phyloP scores from a whole-genome alignment of 108 stramenopile species.

The Schizochytrium sp. region DNA sequence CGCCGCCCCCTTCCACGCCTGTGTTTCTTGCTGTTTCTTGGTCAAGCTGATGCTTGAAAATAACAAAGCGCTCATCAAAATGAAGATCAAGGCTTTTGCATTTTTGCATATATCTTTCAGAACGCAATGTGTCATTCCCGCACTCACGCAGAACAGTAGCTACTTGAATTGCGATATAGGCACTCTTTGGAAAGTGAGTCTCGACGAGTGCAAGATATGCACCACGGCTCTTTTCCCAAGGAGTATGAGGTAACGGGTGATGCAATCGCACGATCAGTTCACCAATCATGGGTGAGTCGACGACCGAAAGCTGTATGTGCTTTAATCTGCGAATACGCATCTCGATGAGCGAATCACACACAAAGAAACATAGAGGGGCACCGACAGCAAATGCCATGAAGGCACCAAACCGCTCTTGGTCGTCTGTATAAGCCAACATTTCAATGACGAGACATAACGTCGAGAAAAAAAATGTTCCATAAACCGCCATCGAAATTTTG shows the following conservation, averaged over 20 bases:
- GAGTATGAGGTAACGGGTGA: background rate
- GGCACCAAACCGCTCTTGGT: background rate
- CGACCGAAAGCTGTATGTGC: background rate
- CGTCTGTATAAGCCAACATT: background rate
- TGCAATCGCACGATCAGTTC: background rate
- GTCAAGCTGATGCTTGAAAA: slow-evolving; percentile 37
- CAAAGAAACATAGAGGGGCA: background rate
- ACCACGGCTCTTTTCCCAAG: slow-evolving; percentile 10
- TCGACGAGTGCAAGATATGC: background rate
- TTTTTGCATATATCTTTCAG: background rate
- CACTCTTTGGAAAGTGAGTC: background rate
- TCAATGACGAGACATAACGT: slow-evolving; percentile 12
- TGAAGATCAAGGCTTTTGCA: slow-evolving; percentile 9
- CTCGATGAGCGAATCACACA: background rate
- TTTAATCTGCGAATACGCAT: background rate
- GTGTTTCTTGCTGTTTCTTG: background rate
- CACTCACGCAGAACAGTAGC: background rate
- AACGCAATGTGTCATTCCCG: slow-evolving; percentile 13
- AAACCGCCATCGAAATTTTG: slow-evolving; percentile 27
- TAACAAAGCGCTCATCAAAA: slow-evolving; percentile 4
- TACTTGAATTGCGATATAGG: background rate
- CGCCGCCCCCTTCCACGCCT: slow-evolving; percentile 12
- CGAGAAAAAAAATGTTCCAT: slow-evolving; percentile 33
- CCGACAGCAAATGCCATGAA: slow-evolving; percentile 24
- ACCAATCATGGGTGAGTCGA: slow-evolving; percentile 4